Conservation (phyloP, 1,139 yeast species). For the Geotrichum klebahnii region DNA sequence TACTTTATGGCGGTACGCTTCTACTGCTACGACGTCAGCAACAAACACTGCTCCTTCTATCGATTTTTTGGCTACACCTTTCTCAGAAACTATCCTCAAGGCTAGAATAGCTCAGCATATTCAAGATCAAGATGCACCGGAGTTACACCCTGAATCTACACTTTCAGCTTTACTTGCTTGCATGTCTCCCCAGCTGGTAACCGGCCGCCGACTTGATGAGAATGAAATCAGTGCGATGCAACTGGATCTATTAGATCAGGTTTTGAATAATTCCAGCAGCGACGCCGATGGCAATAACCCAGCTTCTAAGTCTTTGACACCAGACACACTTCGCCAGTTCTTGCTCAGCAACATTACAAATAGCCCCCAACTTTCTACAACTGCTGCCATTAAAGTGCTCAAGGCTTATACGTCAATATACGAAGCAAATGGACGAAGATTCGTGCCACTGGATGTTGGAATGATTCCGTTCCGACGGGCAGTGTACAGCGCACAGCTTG, state of each 20-base stretch:
- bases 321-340: constrained; percentile 6
- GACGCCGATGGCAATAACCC: no score
- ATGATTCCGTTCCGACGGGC: constrained; percentile 60
- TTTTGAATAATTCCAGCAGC: neutral
- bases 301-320: neutral
- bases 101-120: constrained; percentile 13
- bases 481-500: constrained; percentile 56
- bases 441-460: constrained; percentile 40
- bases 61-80: constrained; percentile 13
- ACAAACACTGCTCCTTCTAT: no score
- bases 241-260: constrained; percentile 1
- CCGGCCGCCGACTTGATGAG: neutral
- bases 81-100: constrained; percentile 2
- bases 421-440: neutral
- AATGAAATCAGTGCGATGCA: neutral
- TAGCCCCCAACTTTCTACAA: neutral
- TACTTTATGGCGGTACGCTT: no score
- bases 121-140: neutral
- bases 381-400: constrained; percentile 7
- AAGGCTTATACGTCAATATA: constrained; percentile 9
- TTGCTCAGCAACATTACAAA: neutral
- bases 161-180: constrained; percentile 10
- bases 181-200: constrained; percentile 1
- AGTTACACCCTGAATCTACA: neutral
- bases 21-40: no score